A percentile compares a stretch with the other conserved stretches of the same genome.
Conservation (phyloP, 2,329 filamentous ascomycete genomes). For the Botrytis squamosa region DNA sequence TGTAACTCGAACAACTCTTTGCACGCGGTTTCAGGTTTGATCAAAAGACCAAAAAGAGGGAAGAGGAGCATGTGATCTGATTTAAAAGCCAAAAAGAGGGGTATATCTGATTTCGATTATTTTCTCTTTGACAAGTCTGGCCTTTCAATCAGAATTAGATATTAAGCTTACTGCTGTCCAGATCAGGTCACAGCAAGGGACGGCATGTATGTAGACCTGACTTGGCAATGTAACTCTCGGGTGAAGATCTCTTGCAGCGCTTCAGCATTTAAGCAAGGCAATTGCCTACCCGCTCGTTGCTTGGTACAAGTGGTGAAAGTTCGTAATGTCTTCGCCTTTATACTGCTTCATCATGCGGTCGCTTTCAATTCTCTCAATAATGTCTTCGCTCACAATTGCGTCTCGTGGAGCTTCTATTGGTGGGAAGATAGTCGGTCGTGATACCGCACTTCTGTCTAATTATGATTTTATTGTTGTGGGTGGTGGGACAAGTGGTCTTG, state of each 20-base stretch:
- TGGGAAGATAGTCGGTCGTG: constrained; percentile 7
- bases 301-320: background rate
- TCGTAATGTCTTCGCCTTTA: background rate
- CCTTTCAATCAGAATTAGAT: background rate
- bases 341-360: background rate
- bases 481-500: constrained; percentile 14
- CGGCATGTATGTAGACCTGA: background rate
- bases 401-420: background rate
- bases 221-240: background rate
- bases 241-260: background rate
- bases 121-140: no score
- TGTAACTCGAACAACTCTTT: background rate
- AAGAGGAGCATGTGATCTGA: no score
- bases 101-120: no score
- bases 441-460: background rate
- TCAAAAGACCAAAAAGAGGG: no score
- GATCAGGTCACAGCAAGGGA: background rate
- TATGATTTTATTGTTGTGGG: constrained; percentile 20
- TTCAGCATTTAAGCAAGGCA: background rate
- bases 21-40: no score
- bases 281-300: no score
- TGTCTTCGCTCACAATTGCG: background rate
- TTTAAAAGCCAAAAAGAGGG: no score
- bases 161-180: background rate
- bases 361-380: background rate